Base-by-base conservation (phyloP, 1,139 yeast genomes). In the Suhomyces anneliseae region DNA sequence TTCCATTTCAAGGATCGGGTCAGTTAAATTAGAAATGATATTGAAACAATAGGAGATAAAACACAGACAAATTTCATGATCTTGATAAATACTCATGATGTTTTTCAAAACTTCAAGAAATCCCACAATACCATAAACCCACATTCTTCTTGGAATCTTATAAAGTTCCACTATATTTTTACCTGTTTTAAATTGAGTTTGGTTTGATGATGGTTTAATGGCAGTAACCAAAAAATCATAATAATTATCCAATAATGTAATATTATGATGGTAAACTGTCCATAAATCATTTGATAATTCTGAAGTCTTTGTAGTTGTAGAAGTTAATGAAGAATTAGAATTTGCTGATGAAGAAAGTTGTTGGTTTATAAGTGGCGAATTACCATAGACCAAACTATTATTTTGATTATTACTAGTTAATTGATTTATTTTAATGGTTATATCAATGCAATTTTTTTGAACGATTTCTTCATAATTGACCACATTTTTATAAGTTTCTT, bases 71-170 rank as follows among this genome's bases (percentile, higher is more conserved):
- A 75, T 74, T 50, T 75, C 79, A 56, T 75, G 80, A 47, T 75
- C 79, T 51, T 72, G 78, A 48, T 74, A 75, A 29, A 83, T 78
- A 36, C 80, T 78, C 57, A 83, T 82, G 44, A 86, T 85, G 60
- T 85, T 86, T 59, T 87, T 87, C 59, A 87, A 69, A n/a, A 87
- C 90, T 62, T 87, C 95, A 43, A 87, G 68, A 54, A 86, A 85
- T 56, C 79, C 89, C 24, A 87, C 90, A 7, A 87, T 81, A 24
- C 95, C 95, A 61, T 86, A 87, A 8, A 87, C 92, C 93, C 93
- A 87, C 75, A 87, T 76, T 55, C 93, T 71, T 54, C 92, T 72
- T 36, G 88, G 88, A 42, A 87, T 85, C 61, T 89, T 82, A 63
- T 87, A 87, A 40, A 85, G 78, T 53, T 85, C 86, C 8, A 86